A percentile compares a stretch with the other conserved stretches of the same genome.
Evolutionary conservation across 2,329 filamentous ascomycete species (phyloP).

Genomic region (Microsporum canis): DNA sequence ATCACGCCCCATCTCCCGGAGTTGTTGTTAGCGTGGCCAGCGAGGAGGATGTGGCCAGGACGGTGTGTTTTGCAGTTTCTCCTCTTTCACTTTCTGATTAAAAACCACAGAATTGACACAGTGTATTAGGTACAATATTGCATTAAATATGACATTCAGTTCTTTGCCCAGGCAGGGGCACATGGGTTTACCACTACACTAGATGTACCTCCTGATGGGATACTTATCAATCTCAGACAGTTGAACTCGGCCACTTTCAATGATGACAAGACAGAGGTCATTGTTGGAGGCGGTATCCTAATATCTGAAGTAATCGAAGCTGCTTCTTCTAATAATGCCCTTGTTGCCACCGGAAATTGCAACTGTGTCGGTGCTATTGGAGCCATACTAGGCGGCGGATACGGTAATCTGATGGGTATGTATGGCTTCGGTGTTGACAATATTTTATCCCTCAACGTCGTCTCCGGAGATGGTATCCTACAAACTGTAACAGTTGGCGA

Average conservation of each 20-base stretch:
- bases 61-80: constrained; percentile 9
- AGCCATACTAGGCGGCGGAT: constrained; percentile 47
- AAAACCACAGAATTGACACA: constrained; percentile 7
- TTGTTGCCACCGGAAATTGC: constrained; percentile 36
- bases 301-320: constrained; percentile 8
- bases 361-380: constrained; percentile 41
- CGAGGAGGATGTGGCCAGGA: constrained; percentile 13
- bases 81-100: background rate
- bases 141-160: constrained; percentile 37
- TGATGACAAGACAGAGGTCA: constrained; percentile 36
- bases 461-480: constrained; percentile 40
- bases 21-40: constrained; percentile 12
- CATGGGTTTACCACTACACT: constrained; percentile 44
- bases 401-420: constrained; percentile 44
- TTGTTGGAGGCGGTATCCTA: constrained; percentile 36
- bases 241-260: constrained; percentile 36
- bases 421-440: constrained; percentile 46
- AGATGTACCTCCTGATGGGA: constrained; percentile 39
- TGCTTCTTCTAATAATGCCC: background rate
- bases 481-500: constrained; percentile 25
- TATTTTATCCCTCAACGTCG: constrained; percentile 41
- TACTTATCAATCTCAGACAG: constrained; percentile 41
- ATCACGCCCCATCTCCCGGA: constrained; percentile 10
- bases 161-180: constrained; percentile 43
- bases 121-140: constrained; percentile 38